A percentile compares a stretch with the other conserved stretches of the same genome.
These are phyloP conservation scores for Creolimax fragrantissima DNA, from an alignment of 78 protist species.

Conservation along the genomic window DNA sequence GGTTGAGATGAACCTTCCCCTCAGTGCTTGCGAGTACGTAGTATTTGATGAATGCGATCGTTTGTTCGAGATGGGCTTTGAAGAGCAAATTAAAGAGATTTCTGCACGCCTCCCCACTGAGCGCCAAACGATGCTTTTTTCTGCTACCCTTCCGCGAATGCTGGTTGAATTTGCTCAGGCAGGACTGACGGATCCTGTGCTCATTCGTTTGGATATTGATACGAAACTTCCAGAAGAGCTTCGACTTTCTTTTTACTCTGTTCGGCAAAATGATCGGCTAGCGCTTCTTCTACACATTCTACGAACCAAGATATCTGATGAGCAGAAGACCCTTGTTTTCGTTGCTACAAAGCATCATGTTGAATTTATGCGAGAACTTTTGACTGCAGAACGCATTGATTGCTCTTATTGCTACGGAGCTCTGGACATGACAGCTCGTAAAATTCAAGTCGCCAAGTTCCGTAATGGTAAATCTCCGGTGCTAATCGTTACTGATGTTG, in stretches of 20 bases:
- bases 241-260: slow-evolving; percentile 36
- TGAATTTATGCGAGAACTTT: slow-evolving; percentile 45
- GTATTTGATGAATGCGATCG: slow-evolving; percentile 98
- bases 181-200: slow-evolving; percentile 62
- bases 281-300: slow-evolving; percentile 65
- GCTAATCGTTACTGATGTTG: slow-evolving; percentile 96
- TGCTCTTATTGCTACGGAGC: slow-evolving; percentile 71
- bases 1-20: slow-evolving; percentile 63
- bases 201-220: slow-evolving; percentile 87
- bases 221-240: slow-evolving; percentile 70
- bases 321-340: slow-evolving; percentile 78
- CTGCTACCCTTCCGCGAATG: slow-evolving; percentile 92
- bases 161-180: slow-evolving; percentile 82
- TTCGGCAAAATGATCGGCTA: slow-evolving; percentile 61
- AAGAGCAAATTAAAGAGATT: slow-evolving; percentile 75
- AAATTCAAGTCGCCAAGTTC: slow-evolving; percentile 70
- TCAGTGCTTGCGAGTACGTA: slow-evolving; percentile 51
- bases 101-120: slow-evolving; percentile 40
- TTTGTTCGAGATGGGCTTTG: slow-evolving; percentile 95
- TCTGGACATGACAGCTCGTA: slow-evolving; percentile 84
- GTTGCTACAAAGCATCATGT: slow-evolving; percentile 80
- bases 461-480: slow-evolving; percentile 26
- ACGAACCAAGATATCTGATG: slow-evolving; percentile 17
- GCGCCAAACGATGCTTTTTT: slow-evolving; percentile 84
- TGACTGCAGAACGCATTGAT: slow-evolving; percentile 15